phyloP scores from a whole-genome alignment of 2,329 filamentous ascomycete genomes.

The Pyrenochaeta sp. region DNA sequence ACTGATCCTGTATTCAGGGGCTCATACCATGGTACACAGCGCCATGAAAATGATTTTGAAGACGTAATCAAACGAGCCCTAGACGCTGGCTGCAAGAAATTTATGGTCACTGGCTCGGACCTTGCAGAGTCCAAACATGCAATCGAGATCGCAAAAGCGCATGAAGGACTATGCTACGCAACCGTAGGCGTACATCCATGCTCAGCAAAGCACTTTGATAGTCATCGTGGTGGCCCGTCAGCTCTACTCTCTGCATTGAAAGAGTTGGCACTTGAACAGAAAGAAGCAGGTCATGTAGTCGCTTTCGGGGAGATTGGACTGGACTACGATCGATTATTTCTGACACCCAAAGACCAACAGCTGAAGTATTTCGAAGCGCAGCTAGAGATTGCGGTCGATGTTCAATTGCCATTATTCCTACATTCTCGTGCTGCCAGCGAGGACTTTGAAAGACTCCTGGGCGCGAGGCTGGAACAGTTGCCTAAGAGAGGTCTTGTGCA shows the following conservation, averaged over 20 bases:
- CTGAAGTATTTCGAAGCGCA: slow-evolving; percentile 85
- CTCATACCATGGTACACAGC: slow-evolving; percentile 79
- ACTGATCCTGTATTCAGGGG: slow-evolving; percentile 91
- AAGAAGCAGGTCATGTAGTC: slow-evolving; percentile 66
- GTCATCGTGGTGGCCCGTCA: slow-evolving; percentile 64
- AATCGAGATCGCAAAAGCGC: slow-evolving; percentile 73
- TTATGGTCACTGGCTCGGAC: slow-evolving; percentile 94
- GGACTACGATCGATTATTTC: slow-evolving; percentile 91
- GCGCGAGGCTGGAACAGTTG: slow-evolving; percentile 68
- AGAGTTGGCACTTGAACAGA: slow-evolving; percentile 67
- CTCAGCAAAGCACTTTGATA: slow-evolving; percentile 79
- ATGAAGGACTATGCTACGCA: slow-evolving; percentile 82
- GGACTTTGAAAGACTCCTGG: slow-evolving; percentile 67
- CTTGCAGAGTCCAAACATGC: slow-evolving; percentile 79
- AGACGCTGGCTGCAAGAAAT: slow-evolving; percentile 81
- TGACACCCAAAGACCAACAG: slow-evolving; percentile 80
- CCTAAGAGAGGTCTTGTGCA: slow-evolving; percentile 86
- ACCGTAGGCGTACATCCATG: slow-evolving; percentile 97
- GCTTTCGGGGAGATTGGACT: slow-evolving; percentile 96
- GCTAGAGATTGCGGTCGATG: slow-evolving; percentile 76
- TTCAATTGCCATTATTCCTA: slow-evolving; percentile 87
- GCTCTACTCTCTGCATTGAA: slow-evolving; percentile 66
- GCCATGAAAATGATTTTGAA: slow-evolving; percentile 75
- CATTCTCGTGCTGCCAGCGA: slow-evolving; percentile 87
- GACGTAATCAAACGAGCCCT: slow-evolving; percentile 80